Percentiles rank a stretch among this genome's conserved stretches.
Conservation (phyloP, 176 grass and related monocot species). For the Paspalum vaginatum region DNA sequence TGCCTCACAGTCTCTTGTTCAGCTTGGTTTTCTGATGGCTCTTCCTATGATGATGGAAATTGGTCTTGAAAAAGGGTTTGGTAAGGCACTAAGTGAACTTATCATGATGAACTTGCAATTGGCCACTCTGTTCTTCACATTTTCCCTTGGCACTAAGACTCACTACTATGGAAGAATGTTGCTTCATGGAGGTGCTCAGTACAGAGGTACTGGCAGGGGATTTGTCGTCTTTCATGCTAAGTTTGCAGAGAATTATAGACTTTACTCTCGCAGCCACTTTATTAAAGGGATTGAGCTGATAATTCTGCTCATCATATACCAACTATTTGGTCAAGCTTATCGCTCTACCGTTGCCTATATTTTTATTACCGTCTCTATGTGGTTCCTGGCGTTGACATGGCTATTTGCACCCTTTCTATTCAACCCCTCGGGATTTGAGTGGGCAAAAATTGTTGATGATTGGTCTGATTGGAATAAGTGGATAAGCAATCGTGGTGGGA, state of each 20-base stretch:
- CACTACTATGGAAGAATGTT: slow-evolving; percentile 94
- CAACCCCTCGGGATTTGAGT: slow-evolving; percentile 96
- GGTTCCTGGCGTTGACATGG: slow-evolving; percentile 91
- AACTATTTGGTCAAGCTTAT: slow-evolving; percentile 82
- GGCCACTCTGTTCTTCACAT: slow-evolving; percentile 87
- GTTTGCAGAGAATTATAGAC: slow-evolving; percentile 93
- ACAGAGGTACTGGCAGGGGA: slow-evolving; percentile 77
- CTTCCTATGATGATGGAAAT: slow-evolving; percentile 99
- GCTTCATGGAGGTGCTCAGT: slow-evolving; percentile 92
- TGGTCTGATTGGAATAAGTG: slow-evolving; percentile 97
- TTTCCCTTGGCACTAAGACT: slow-evolving; percentile 92
- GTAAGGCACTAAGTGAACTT: slow-evolving; percentile 83
- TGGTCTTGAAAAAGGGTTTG: slow-evolving; percentile 92
- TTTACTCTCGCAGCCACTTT: slow-evolving; percentile 98
- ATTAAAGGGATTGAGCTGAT: slow-evolving; percentile 91
- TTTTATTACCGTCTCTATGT: slow-evolving; percentile 81
- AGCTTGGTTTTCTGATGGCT: slow-evolving; percentile 95
- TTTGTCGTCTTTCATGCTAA: slow-evolving; percentile 99
- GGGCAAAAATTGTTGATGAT: slow-evolving; percentile 93
- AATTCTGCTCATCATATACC: slow-evolving; percentile 82
- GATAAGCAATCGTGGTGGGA: slow-evolving; percentile 88
- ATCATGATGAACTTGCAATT: slow-evolving; percentile 93
- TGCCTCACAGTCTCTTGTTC: slow-evolving; percentile 91
- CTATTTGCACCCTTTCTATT: slow-evolving; percentile 92
- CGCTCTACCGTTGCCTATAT: slow-evolving; percentile 67